Percentiles rank a stretch among this genome's conserved stretches.
These are phyloP conservation scores for Reticulascus tulasneorum DNA, from an alignment of 2,329 filamentous ascomycete species.

Conservation along the genomic window DNA sequence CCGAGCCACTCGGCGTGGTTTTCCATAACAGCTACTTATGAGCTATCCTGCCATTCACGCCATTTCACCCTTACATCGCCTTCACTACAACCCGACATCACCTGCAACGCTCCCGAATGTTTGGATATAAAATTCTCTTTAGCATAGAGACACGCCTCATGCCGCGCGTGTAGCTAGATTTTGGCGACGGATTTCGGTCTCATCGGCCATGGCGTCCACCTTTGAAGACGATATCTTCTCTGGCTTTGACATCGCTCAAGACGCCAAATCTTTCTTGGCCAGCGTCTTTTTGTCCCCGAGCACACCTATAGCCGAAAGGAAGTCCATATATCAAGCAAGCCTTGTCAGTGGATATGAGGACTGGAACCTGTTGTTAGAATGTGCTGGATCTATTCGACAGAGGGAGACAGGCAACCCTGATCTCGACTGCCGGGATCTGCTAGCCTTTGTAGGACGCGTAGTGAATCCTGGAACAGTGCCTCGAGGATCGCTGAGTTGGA, in stretches of 20 bases:
- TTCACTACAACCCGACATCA: too few species aligned
- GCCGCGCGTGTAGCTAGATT: too few species aligned
- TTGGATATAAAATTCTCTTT: too few species aligned
- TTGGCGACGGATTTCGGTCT: too few species aligned
- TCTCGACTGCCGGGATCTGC: constrained; percentile 28
- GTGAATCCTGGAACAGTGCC: too few species aligned
- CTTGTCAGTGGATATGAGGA: constrained; percentile 28
- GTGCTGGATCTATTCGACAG: constrained; percentile 25
- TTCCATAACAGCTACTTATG: too few species aligned
- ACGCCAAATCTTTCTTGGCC: constrained; percentile 25
- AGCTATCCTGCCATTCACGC: too few species aligned
- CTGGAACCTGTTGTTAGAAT: constrained; percentile 29
- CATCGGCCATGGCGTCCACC: constrained; percentile 7
- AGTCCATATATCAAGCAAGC: constrained; percentile 24
- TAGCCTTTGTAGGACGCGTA: constrained; percentile 26
- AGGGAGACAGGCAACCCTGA: constrained; percentile 10
- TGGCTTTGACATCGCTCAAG: constrained; percentile 28
- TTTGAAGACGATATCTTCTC: constrained; percentile 10
- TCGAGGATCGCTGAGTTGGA: too few species aligned
- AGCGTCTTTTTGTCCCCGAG: constrained; percentile 22
- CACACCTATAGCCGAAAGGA: constrained; percentile 21
- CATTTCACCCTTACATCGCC: too few species aligned
- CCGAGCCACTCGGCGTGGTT: too few species aligned
- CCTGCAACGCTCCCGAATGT: too few species aligned
- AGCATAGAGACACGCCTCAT: too few species aligned